Percentiles rank a stretch among this genome's conserved stretches.
These are phyloP conservation scores for Phytophthora hibernalis DNA, from an alignment of 352 stramenopile species.

Conservation along the genomic window DNA sequence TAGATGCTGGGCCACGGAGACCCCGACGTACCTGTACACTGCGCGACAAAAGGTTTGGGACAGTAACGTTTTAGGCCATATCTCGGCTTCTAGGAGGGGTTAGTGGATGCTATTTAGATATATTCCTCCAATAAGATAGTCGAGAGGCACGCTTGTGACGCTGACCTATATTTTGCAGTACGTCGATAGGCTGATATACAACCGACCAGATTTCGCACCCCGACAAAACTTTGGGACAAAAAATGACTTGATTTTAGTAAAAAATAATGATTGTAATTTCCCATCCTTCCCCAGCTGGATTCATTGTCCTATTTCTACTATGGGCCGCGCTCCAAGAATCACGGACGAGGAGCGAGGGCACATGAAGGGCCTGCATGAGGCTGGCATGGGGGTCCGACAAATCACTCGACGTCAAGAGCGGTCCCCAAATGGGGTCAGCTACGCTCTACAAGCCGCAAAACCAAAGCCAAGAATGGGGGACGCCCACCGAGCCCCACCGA, in stretches of 20 bases:
- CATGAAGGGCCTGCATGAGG: slow-evolving; percentile 12
- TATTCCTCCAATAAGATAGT: no score
- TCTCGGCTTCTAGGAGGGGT: slow-evolving; percentile 5
- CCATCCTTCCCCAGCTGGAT: not conserved
- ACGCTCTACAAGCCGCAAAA: no score
- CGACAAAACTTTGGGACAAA: slow-evolving; percentile 16
- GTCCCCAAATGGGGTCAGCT: slow-evolving; percentile 2
- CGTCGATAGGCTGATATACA: slow-evolving; percentile 10
- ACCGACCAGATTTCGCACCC: slow-evolving; percentile 1
- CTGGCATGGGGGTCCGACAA: not conserved
- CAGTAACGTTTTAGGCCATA: not conserved
- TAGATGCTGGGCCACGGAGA: no score
- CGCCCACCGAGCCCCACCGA: not conserved
- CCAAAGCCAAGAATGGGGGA: not conserved
- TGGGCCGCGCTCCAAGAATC: slow-evolving; percentile 1
- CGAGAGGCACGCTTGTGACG: no score
- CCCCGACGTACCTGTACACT: no score
- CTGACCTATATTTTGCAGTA: slow-evolving; percentile 3
- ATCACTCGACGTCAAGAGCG: not conserved
- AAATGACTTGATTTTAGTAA: slow-evolving; percentile 17
- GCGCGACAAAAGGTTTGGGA: slow-evolving; percentile 14
- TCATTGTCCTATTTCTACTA: slow-evolving; percentile 10
- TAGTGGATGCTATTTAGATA: no score
- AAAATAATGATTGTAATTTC: not conserved
- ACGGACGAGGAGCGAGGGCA: slow-evolving; percentile 6